Conservation (phyloP, 768 basidiomycete species). For the Pleurotus cornucopiae region DNA sequence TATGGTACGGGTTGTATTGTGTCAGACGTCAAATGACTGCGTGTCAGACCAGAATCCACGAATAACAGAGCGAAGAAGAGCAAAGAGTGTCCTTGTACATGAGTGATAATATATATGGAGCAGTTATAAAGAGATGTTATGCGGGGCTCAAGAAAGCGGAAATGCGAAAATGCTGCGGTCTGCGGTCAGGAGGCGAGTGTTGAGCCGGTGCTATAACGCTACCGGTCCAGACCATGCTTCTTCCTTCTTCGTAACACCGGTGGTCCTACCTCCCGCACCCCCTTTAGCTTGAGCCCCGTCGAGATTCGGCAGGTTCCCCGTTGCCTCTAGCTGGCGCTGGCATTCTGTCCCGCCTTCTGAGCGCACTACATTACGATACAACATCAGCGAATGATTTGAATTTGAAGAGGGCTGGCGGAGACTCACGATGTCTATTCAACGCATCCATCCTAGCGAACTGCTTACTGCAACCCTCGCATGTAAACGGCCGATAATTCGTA, state of each 20-base stretch:
- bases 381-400: not conserved
- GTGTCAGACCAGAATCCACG: too few relatives aligned
- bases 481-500: conserved; percentile 87
- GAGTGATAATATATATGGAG: too few relatives aligned
- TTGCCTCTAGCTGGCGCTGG: conserved; percentile 33
- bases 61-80: too few relatives aligned
- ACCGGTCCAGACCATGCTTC: not conserved
- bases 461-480: conserved; percentile 89
- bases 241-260: conserved; percentile 3
- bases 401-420: not conserved
- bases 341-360: conserved; percentile 85
- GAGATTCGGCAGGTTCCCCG: conserved; percentile 9
- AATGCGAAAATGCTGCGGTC: too few relatives aligned
- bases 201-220: not conserved
- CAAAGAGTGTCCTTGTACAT: too few relatives aligned
- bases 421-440: conserved; percentile 87
- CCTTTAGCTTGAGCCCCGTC: conserved; percentile 12
- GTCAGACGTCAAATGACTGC: too few relatives aligned
- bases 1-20: too few relatives aligned
- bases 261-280: conserved; percentile 4
- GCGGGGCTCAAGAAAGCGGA: too few relatives aligned
- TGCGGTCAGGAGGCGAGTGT: too few relatives aligned
- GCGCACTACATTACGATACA: conserved; percentile 42
- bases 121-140: too few relatives aligned
- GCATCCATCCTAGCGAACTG: conserved; percentile 96